phyloP scores from a whole-genome alignment of 768 basidiomycete species.

The Serendipita sp. region DNA sequence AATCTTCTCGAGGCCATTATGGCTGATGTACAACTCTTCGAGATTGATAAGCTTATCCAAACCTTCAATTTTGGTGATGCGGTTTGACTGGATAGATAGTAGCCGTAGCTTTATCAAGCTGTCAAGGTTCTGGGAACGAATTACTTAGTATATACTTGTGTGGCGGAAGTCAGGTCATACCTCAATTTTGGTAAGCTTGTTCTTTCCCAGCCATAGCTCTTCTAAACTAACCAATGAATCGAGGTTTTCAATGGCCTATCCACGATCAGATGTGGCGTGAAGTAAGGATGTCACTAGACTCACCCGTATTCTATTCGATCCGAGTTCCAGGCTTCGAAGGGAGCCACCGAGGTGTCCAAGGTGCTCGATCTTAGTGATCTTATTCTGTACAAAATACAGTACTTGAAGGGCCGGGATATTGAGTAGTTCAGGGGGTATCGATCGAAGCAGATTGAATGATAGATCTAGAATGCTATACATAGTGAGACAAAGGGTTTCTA shows the following conservation, averaged over 20 bases:
- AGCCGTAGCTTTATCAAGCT: conserved; percentile 62
- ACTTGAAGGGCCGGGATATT: conserved; percentile 48
- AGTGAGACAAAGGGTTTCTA: not conserved
- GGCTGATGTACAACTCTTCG: conserved; percentile 84
- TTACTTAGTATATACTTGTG: not conserved
- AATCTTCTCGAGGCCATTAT: conserved; percentile 73
- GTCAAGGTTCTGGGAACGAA: conserved; percentile 40
- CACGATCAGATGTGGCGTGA: not conserved
- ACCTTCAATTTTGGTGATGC: conserved; percentile 75
- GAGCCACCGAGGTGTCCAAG: conserved; percentile 38
- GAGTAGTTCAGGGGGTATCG: conserved; percentile 46
- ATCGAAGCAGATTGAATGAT: conserved; percentile 81
- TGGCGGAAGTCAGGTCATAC: conserved; percentile 22
- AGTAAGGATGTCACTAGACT: conserved; percentile 17
- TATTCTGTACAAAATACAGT: conserved; percentile 93
- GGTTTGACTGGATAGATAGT: conserved; percentile 83
- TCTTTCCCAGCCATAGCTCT: conserved; percentile 95
- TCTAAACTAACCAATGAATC: conserved; percentile 68
- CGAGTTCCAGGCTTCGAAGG: conserved; percentile 75
- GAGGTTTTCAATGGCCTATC: conserved; percentile 73
- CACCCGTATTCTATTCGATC: conserved; percentile 84
- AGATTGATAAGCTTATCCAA: conserved; percentile 56
- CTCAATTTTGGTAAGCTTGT: conserved; percentile 83
- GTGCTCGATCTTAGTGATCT: conserved; percentile 63
- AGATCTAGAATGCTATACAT: conserved; percentile 60